phyloP scores from a whole-genome alignment of 75 land plant genomes.

The Pinus taeda region DNA sequence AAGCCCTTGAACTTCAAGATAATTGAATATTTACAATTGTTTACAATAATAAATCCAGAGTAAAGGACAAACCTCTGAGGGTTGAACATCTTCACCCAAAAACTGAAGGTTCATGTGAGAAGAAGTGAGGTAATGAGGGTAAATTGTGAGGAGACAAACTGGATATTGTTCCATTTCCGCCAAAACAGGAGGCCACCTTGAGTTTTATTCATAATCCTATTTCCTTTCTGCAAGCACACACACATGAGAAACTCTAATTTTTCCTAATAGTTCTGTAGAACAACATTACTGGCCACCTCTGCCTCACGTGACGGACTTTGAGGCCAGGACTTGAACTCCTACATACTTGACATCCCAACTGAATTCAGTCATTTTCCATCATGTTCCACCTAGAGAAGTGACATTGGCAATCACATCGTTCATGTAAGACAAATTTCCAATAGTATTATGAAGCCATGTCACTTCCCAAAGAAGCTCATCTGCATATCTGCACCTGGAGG shows the following conservation, averaged over 20 bases:
- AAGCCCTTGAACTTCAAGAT: no score
- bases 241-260: conserved; percentile 37
- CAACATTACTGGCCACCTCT: background rate
- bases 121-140: no score
- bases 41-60: no score
- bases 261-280: background rate
- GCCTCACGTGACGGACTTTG: conserved; percentile 56
- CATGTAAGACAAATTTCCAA: conserved; percentile 39
- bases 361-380: conserved; percentile 5
- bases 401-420: conserved; percentile 52
- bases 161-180: conserved; percentile 37
- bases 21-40: no score
- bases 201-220: conserved; percentile 17
- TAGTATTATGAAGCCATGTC: conserved; percentile 64
- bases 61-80: no score
- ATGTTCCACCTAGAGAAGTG: conserved; percentile 48
- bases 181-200: conserved; percentile 27
- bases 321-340: conserved; percentile 53
- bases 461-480: no score
- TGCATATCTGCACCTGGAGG: conserved; percentile 7
- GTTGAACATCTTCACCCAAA: no score
- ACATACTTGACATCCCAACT: conserved; percentile 80
- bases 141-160: conserved; percentile 42
- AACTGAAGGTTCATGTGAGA: no score
- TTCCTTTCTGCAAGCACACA: conserved; percentile 31